A percentile compares a stretch with the other conserved stretches of the same genome.
Evolutionary conservation across 192 early-diverging fungal genomes (phyloP).

Genomic region (Coemansia nantahalensis): DNA sequence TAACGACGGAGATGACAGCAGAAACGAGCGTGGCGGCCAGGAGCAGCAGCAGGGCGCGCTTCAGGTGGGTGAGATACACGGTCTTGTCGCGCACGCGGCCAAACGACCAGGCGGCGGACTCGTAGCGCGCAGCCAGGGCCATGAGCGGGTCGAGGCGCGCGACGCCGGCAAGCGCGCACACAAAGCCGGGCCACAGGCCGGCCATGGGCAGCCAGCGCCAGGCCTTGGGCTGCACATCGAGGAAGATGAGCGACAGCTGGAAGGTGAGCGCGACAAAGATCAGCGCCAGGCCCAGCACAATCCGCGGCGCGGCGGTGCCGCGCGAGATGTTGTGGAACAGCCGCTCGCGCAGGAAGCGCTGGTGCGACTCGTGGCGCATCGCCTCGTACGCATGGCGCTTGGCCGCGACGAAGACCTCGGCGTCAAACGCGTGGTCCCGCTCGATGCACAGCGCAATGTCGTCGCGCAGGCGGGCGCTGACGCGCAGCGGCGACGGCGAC

Average conservation of each 20-base stretch:
- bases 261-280: slow-evolving; percentile 41
- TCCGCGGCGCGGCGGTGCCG: slow-evolving; percentile 42
- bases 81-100: slow-evolving; percentile 26
- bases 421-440: slow-evolving; percentile 31
- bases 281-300: slow-evolving; percentile 43
- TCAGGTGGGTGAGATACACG: slow-evolving; percentile 36
- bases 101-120: slow-evolving; percentile 36
- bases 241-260: slow-evolving; percentile 44
- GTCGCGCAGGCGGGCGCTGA: slow-evolving; percentile 38
- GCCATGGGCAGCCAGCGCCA: slow-evolving; percentile 52
- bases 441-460: slow-evolving; percentile 38
- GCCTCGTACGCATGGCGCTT: slow-evolving; percentile 53
- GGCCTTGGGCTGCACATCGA: slow-evolving; percentile 49
- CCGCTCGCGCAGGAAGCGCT: slow-evolving; percentile 49
- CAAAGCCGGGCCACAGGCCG: slow-evolving; percentile 39
- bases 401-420: slow-evolving; percentile 41
- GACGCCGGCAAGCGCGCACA: slow-evolving; percentile 35
- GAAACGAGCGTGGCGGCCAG: slow-evolving; percentile 21
- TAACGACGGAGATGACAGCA: slow-evolving; percentile 30
- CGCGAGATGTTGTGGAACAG: slow-evolving; percentile 47
- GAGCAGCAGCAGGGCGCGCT: slow-evolving; percentile 34
- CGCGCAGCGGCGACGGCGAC: slow-evolving; percentile 32
- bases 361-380: slow-evolving; percentile 49
- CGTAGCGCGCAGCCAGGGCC: slow-evolving; percentile 37
- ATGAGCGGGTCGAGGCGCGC: slow-evolving; percentile 44